Evolutionary conservation across 371 early-diverging fungal species (phyloP).

Genomic region (Parasitella parasitica): DNA sequence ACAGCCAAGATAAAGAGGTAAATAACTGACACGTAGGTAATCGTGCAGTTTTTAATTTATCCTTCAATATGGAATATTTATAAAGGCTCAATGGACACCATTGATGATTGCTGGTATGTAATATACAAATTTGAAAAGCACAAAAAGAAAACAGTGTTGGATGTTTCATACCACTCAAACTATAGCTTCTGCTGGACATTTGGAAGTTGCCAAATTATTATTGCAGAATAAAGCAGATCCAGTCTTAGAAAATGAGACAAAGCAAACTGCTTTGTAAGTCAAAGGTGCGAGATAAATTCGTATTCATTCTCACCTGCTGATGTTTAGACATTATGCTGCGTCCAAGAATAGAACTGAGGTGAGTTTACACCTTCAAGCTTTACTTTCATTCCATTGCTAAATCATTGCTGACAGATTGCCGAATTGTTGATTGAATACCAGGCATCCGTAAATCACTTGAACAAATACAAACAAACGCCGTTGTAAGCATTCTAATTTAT

Average conservation of each 20-base stretch:
- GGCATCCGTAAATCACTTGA: slow-evolving; percentile 45
- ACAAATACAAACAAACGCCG: slow-evolving; percentile 52
- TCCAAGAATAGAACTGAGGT: slow-evolving; percentile 56
- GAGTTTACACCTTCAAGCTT: too few species aligned
- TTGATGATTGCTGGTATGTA: slow-evolving; percentile 59
- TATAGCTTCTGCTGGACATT: slow-evolving; percentile 56
- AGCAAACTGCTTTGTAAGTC: slow-evolving; percentile 58
- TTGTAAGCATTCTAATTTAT: slow-evolving; percentile 35
- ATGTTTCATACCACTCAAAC: background rate
- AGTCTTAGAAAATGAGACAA: slow-evolving; percentile 49
- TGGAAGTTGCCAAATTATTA: slow-evolving; percentile 40
- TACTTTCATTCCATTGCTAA: background rate
- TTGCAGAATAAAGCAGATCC: slow-evolving; percentile 49
- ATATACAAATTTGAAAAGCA: background rate
- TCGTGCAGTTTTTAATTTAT: background rate
- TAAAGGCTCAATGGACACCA: slow-evolving; percentile 65
- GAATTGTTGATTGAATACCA: slow-evolving; percentile 41
- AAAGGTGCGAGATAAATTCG: background rate
- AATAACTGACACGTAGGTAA: background rate
- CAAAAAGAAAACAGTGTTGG: background rate
- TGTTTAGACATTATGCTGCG: slow-evolving; percentile 54
- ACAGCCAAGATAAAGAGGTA: slow-evolving; percentile 55
- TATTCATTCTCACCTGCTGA: background rate
- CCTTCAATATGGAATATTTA: background rate
- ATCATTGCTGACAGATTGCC: slow-evolving; percentile 22